phyloP scores from a whole-genome alignment of 176 grass and related monocot species.

The Avena insularis region DNA sequence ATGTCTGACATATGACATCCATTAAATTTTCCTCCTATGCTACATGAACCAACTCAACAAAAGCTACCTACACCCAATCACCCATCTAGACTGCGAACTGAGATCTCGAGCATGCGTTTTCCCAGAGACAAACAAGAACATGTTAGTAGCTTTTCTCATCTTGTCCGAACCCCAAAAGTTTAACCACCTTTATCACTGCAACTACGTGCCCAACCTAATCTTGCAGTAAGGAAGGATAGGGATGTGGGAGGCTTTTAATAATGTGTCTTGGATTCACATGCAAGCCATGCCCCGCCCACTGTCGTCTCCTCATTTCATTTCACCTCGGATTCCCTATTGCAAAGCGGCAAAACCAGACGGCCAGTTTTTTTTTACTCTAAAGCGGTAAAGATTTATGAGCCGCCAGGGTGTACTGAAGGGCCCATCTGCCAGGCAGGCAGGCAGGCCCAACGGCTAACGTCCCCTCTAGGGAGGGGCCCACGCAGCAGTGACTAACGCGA shows the following conservation, averaged over 20 bases:
- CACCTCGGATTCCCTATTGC: constrained; percentile 15
- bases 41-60: not conserved
- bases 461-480: not conserved
- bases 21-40: not conserved
- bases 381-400: not conserved
- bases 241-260: not conserved
- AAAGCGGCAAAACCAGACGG: not conserved
- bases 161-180: constrained; percentile 1
- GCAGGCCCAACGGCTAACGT: not conserved
- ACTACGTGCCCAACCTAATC: not conserved
- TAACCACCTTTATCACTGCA: not conserved
- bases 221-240: not conserved
- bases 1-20: not conserved
- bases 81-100: not conserved
- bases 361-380: not conserved
- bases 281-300: constrained; percentile 17
- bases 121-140: not conserved
- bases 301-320: not conserved
- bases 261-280: constrained; percentile 23
- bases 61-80: not conserved
- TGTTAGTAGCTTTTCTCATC: constrained; percentile 10
- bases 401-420: not conserved
- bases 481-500: not conserved
- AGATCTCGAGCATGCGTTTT: not conserved
- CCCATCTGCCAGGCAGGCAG: constrained; percentile 1